Base-by-base conservation (phyloP, 2,329 filamentous ascomycete genomes). In the Paecilomyces formosus region DNA sequence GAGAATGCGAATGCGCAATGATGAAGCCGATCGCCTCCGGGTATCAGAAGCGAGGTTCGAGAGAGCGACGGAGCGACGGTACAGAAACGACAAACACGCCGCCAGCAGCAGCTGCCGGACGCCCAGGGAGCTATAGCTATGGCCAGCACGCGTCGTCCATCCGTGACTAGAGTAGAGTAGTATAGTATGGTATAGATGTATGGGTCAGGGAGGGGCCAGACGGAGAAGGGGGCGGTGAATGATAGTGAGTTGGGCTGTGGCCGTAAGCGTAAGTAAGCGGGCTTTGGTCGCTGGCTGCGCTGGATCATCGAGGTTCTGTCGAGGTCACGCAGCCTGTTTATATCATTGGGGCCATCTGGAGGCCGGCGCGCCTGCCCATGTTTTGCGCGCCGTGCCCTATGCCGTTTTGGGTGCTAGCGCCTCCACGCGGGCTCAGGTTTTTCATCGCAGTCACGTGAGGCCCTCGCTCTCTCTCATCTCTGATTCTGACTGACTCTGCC, bases 301-400 rank as follows among this genome's bases (percentile, higher is more conserved):
- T 57, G 56, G 59, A 59, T 56, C 59, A 54, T 65, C 63, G 56
- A 66, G 64, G 61, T 62, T 58, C 57, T 39, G 8, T 75, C 74
- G 73, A 76, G 73, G 74, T 76, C 72, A 75, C 73, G 74, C 71
- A 71, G 72, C 68, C 70, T 74, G 74, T 76, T 76, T 77, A 76
- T 76, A 77, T 76, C 74, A 76, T 76, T 73, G 72, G 72, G 66
- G 39, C 65, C 65, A 65, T 68, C 66, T 69, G 70, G 65, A 58
- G 66, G 64, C 68, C 68, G 68, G 66, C 73, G 74, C 72, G 73
- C 69, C 68, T 68, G 68, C 66, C 72, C 71, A 73, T 74, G 72
- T 71, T 74, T 45, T 72, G 67, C 70, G 64, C 66, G 65, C 63
- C 65, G n/a, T 26, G 54, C 65, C 57, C 73, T 75, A 74, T 65